Base-by-base conservation (phyloP, 306 rosid genomes). In the Fagus sylvatica region DNA sequence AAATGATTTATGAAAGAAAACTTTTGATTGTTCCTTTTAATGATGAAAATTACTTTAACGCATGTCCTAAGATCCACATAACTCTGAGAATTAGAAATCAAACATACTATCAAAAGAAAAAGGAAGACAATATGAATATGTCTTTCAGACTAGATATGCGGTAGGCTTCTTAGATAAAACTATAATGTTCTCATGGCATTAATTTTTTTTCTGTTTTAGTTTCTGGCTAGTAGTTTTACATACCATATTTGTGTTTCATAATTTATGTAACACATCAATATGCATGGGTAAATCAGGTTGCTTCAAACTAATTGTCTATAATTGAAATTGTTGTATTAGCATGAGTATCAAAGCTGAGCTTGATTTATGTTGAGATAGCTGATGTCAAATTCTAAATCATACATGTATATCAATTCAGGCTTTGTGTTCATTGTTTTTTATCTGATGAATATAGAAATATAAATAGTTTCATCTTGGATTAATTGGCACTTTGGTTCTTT, bases 1-100 rank as follows among this genome's bases (percentile, higher is more conserved):
- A 74, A 84, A 39, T 78, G 73, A 19, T 32, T 55, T 74, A 64
- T 74, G 69, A 69, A 48, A 59, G n/a, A 59, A 37, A 32, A 39
- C 28, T 71, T 78, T 81, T 71, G 59, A 8, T 46, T 46, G 4
- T 46, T 4, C 28, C 22, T 36, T 64, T 16, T 64, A 12, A 37
- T 64, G 1, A 36, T 64, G 41, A 64, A 64, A 36, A 34, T 64
- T 37, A 34, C 46, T 37, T 64, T 36, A 34, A 64, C 3, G 8
- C 69, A 33, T 64, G 46, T 37, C 46, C 12, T 6, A 64, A 64
- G 22, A 6, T 64, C 42, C 69, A 64, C 7, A 15, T 12, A 61
- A 61, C 34, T 61, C 3, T 12, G 39, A 11, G 41, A 61, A 61
- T 33, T 61, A 32, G 41, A 33, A 61, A 33, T 10, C n/a, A 33